Evolutionary conservation across 1,284 basidiomycete genomes (phyloP).

Genomic region (Sphagnurus paluster): DNA sequence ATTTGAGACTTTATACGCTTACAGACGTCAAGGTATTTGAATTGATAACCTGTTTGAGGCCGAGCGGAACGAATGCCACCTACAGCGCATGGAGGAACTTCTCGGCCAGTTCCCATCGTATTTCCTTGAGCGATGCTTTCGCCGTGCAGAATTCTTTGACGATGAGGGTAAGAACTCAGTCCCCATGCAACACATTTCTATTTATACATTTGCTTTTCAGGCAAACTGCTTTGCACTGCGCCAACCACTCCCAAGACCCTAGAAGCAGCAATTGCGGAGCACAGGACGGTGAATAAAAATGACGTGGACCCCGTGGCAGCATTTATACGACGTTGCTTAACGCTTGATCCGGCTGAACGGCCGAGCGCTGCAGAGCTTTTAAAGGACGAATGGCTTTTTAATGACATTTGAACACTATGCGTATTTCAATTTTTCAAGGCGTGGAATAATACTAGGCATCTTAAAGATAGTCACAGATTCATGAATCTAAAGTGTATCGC

Average conservation of each 20-base stretch:
- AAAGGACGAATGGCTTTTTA: constrained; percentile 9
- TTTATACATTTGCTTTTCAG: not conserved
- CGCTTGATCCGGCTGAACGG: constrained; percentile 14
- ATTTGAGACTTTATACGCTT: too few species aligned
- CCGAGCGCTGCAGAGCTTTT: constrained; percentile 17
- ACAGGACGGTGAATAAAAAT: constrained; percentile 5
- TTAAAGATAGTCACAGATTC: too few species aligned
- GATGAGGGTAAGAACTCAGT: not conserved
- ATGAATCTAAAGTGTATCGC: too few species aligned
- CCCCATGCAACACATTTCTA: not conserved
- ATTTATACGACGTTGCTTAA: constrained; percentile 18
- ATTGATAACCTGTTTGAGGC: too few species aligned
- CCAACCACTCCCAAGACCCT: not conserved
- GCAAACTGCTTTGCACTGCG: not conserved
- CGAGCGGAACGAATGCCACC: not conserved
- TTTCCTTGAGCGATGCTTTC: constrained; percentile 4
- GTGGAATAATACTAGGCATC: too few species aligned
- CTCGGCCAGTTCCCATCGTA: constrained; percentile 2
- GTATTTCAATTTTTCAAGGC: too few species aligned
- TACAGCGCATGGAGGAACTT: constrained; percentile 2
- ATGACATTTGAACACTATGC: too few species aligned
- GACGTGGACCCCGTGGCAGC: constrained; percentile 1
- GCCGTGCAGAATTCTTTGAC: constrained; percentile 2
- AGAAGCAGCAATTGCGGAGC: not conserved
- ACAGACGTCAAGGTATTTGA: too few species aligned